phyloP scores from a whole-genome alignment of 2,329 filamentous ascomycete genomes.

The Capronia americana region DNA sequence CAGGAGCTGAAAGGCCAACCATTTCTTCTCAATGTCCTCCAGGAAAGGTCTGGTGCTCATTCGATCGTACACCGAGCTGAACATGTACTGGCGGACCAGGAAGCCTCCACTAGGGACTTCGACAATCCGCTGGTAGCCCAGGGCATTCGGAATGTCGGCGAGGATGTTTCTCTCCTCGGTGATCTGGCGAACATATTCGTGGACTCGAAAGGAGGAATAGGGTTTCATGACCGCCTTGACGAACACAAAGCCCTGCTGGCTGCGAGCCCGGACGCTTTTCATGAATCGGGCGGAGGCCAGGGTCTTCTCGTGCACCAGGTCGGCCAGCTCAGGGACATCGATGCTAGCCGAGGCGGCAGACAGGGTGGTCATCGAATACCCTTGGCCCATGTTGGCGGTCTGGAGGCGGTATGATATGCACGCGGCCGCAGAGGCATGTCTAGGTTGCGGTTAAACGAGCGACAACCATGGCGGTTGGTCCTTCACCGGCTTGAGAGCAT shows the following conservation, averaged over 20 bases:
- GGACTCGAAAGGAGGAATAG: slow-evolving; percentile 79
- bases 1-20: slow-evolving; percentile 93
- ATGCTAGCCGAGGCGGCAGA: slow-evolving; percentile 92
- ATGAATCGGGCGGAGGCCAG: slow-evolving; percentile 93
- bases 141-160: slow-evolving; percentile 84
- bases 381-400: slow-evolving; percentile 79
- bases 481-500: not conserved
- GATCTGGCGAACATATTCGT: slow-evolving; percentile 77
- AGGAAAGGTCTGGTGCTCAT: slow-evolving; percentile 93
- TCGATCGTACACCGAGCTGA: slow-evolving; percentile 96
- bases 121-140: slow-evolving; percentile 87
- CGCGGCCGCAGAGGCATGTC: not conserved
- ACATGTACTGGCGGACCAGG: slow-evolving; percentile 90
- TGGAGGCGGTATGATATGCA: not conserved
- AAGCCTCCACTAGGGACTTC: slow-evolving; percentile 93
- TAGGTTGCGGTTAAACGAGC: not conserved
- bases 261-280: slow-evolving; percentile 90
- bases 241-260: slow-evolving; percentile 88
- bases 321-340: slow-evolving; percentile 88
- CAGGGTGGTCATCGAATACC: slow-evolving; percentile 90
- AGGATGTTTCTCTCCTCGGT: slow-evolving; percentile 81
- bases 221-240: slow-evolving; percentile 96
- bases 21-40: slow-evolving; percentile 98
- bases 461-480: not conserved
- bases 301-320: slow-evolving; percentile 89